Conservation (phyloP, 176 grass and related monocot species). For the Hordeum marinum region DNA sequence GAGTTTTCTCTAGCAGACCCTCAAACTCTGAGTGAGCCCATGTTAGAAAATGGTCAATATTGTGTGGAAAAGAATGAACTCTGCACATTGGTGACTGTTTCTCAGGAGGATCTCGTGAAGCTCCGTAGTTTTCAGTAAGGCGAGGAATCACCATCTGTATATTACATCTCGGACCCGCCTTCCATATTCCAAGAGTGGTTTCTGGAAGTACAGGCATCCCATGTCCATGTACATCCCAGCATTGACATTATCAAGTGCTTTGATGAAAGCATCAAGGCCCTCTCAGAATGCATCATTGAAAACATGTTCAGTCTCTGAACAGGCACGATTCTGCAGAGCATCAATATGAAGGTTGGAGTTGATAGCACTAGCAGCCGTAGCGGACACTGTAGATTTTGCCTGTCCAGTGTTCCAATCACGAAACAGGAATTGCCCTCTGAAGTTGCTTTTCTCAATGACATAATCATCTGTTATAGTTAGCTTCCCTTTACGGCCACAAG, state of each 20-base stretch:
- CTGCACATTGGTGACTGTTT: slow-evolving; percentile 73
- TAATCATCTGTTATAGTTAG: slow-evolving; percentile 77
- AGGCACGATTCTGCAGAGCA: slow-evolving; percentile 71
- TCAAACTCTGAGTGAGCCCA: slow-evolving; percentile 78
- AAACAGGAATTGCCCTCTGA: slow-evolving; percentile 71
- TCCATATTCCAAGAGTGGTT: slow-evolving; percentile 73
- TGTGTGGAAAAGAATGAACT: slow-evolving; percentile 68
- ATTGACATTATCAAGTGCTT: slow-evolving; percentile 74
- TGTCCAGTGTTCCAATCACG: slow-evolving; percentile 64
- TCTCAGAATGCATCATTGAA: slow-evolving; percentile 76
- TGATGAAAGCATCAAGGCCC: slow-evolving; percentile 55
- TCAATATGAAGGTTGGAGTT: slow-evolving; percentile 54
- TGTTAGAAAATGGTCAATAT: slow-evolving; percentile 70
- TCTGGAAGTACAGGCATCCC: slow-evolving; percentile 77
- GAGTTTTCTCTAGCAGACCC: slow-evolving; percentile 65
- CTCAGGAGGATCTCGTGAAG: slow-evolving; percentile 66
- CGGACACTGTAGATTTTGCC: slow-evolving; percentile 55
- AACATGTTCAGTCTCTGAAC: slow-evolving; percentile 62
- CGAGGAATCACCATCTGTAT: slow-evolving; percentile 78
- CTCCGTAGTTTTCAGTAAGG: slow-evolving; percentile 75
- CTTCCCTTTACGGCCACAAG: slow-evolving; percentile 51
- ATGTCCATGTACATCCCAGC: slow-evolving; percentile 68
- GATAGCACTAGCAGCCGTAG: slow-evolving; percentile 46
- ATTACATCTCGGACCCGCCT: slow-evolving; percentile 59
- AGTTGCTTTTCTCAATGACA: slow-evolving; percentile 78